Base-by-base conservation (phyloP, 2,329 filamentous ascomycete genomes). In the Stagonosporopsis vannaccii region DNA sequence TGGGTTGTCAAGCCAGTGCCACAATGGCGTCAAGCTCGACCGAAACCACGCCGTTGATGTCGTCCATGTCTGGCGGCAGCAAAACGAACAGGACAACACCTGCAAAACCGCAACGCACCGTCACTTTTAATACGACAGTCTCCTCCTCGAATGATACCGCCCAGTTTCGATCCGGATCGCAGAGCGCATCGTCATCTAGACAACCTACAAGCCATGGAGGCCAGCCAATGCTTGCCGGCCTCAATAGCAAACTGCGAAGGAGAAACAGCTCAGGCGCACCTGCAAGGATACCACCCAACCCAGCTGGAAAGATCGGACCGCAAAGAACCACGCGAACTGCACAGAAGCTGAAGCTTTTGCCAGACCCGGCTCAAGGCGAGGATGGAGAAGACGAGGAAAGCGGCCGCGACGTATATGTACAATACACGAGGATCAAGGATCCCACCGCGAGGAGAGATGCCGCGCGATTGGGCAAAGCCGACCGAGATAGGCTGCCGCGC, bases 341-440 rank as follows among this genome's bases (percentile, higher is more conserved):
- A 1, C 92, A 98, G 80, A 99, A 99, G 80, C 84, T 99, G 59
- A 99, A 99, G 79, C 84, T 99, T n/a, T 81, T 99, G 15, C 95
- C 95, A 0, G 95, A 95, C 71, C 92, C 93, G 0, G 91, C 96
- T 56, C 84, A 91, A 40, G 91, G 85, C 32, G 90, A 91, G 23
- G 91, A 93, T 39, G 87, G 82, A 25, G 65, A 68, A 17, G 93
- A 98, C 60, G 94, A 97, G 70, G 94, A 97, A 77, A 95, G 91
- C 69, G 92, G 93, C 9, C 84, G 93, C 62, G 95, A 99, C 74
- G 95, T 99, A 28, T 99, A 99, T 79, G 94, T 93, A 23, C 95
- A 99, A 75, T 98, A 97, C 75, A 97, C 94, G 8, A 86, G 95
- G 40, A 99, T 99, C 78, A 98, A 98, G 76, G 95, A 99, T 71